Evolutionary conservation across 116 monocot genomes (phyloP).

Genomic region (Cymodocea nodosa): DNA sequence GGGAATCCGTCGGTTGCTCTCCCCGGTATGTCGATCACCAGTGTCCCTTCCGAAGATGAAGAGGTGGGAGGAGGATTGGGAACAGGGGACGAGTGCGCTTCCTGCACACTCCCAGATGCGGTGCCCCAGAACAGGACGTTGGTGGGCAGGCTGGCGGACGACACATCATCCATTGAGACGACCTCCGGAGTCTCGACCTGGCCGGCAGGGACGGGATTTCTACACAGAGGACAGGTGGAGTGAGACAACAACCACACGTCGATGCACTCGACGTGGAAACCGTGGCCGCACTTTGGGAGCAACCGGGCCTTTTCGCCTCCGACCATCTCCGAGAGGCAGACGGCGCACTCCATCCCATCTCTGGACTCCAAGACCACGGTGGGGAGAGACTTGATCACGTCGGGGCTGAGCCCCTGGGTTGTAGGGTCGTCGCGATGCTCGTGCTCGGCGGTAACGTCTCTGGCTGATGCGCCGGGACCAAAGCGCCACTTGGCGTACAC

Average conservation of each 20-base stretch:
- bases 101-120: neutral
- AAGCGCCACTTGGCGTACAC: slow-evolving; percentile 35
- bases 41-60: slow-evolving; percentile 2
- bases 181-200: neutral
- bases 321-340: slow-evolving; percentile 57
- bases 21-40: slow-evolving; percentile 12
- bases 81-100: neutral
- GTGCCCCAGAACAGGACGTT: slow-evolving; percentile 14
- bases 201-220: slow-evolving; percentile 15
- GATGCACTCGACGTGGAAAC: slow-evolving; percentile 72
- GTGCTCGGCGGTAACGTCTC: slow-evolving; percentile 1
- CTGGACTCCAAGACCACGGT: slow-evolving; percentile 14
- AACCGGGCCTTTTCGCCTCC: slow-evolving; percentile 53
- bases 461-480: slow-evolving; percentile 10
- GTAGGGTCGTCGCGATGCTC: neutral
- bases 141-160: neutral
- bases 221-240: slow-evolving; percentile 74
- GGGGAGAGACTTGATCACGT: slow-evolving; percentile 34
- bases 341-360: slow-evolving; percentile 51
- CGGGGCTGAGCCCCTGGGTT: slow-evolving; percentile 23
- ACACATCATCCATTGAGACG: neutral
- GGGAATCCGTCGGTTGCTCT: neutral
- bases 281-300: slow-evolving; percentile 66
- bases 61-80: neutral
- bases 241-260: slow-evolving; percentile 74